These are phyloP conservation scores for Thraustochytrium sp. DNA, from an alignment of 352 stramenopile genomes.

Conservation along the genomic window DNA sequence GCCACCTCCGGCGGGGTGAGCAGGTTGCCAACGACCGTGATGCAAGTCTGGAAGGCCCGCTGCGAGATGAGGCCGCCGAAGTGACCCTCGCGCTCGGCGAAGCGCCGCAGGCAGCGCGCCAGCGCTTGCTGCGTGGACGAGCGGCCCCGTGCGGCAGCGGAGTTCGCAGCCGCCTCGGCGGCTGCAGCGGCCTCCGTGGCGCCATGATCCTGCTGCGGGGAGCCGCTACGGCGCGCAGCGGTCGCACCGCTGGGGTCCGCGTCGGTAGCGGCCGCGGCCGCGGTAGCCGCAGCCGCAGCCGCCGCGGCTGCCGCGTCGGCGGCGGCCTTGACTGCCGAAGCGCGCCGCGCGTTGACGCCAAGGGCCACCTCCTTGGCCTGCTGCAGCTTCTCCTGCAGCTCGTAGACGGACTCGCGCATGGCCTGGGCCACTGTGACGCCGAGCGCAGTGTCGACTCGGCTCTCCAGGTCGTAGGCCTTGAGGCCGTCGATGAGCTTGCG, in stretches of 20 bases:
- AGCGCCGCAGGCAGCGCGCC: neutral
- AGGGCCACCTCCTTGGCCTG: neutral
- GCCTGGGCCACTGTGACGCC: conserved; percentile 11
- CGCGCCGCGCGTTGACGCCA: neutral
- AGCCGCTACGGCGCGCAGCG: too few species aligned
- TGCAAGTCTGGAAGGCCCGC: neutral
- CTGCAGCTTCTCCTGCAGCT: conserved; percentile 9
- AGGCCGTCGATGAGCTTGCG: conserved; percentile 34
- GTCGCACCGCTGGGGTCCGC: too few species aligned
- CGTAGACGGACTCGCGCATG: neutral
- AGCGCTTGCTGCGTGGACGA: conserved; percentile 18
- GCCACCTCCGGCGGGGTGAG: neutral
- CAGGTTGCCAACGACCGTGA: conserved; percentile 25
- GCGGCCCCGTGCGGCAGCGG: neutral
- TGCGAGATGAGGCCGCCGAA: neutral
- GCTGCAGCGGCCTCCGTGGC: too few species aligned
- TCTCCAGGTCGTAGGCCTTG: neutral
- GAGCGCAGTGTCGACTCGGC: neutral
- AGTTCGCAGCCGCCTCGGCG: too few species aligned
- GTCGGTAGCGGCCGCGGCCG: too few species aligned
- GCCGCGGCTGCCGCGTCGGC: too few species aligned
- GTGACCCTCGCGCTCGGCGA: neutral
- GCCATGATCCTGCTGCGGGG: too few species aligned
- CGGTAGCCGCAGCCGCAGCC: too few species aligned
- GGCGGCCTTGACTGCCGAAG: too few species aligned